Evolutionary conservation across 2,329 filamentous ascomycete species (phyloP), one percentile per base, ranked within the genome.

Genomic region (Trichophyton schoenleinii): DNA sequence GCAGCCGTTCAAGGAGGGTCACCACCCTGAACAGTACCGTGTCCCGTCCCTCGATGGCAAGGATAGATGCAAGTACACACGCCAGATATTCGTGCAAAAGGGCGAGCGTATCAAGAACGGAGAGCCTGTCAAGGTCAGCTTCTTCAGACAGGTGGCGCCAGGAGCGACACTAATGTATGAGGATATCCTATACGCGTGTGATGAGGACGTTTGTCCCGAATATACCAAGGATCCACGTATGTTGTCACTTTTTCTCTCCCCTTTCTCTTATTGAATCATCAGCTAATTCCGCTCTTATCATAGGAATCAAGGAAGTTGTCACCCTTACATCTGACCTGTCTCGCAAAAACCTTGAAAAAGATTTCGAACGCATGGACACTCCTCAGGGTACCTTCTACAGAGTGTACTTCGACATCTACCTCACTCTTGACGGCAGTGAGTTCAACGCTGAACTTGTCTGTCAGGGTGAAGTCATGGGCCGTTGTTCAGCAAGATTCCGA

Each of bases 91-190:
- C 69, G 92, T 99, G 66, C 94, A 96, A 71, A 97, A 96, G 79
- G 94, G 94, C 15, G 94, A 99, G 75, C 88, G 95, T 74, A 91
- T 99, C 77, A 97, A 97, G 86, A 97, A 96, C 74, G 94, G 94
- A 69, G 94, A 99, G 77, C 92, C 94, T 1, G 92, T 97, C 77
- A 97, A 97, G 81, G 94, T 97, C 52, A 95, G 89, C 8, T 97
- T 97, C 78, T 97, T 99, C 85, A 83, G 94, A 74, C 94, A 97
- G 74, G 94, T 99, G 60, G 94, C 94, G 4, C 94, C 94, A 0
- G 94, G 94, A 58, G 94, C 94, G 38, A 97, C 92, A 0, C 84
- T 99, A 68, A 97, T 99, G 94, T 99, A 99, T 74, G 94, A 99
- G 79, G 94, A 99, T 77, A 92, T 97, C 60, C 77, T 97, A 62